Base-by-base conservation (phyloP, 192 early-diverging fungal species). In the Gaertneriomyces sp. region DNA sequence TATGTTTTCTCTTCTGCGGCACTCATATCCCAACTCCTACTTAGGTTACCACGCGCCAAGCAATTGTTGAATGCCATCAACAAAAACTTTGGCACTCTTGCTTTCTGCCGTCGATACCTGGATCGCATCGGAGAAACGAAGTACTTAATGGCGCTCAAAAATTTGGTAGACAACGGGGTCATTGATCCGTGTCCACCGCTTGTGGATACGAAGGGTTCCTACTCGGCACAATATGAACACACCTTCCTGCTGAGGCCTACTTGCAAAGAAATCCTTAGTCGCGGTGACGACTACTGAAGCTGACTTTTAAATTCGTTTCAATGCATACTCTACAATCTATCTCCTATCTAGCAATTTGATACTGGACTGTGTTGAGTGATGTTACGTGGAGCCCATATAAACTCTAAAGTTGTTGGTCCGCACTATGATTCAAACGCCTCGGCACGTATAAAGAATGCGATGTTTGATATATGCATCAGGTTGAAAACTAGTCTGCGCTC, bases 191-290 rank as follows among this genome's bases (percentile, higher is more conserved):
- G 96, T 67, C 96, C 94, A 53, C 96, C 96, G 49, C 77, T 99
- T 38, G 77, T 76, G 39, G 96, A 99, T 61, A 76, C 83, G 53
- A 79, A 83, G 67, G 95, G 96, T 5, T 87, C 77, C 57, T 98
- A 89, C 75, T 98, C 96, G 4, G 96, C 96, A 3, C 96, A 99
- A 79, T 95, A 84, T 69, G 96, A 99, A 72, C 96, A 99, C 72
- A 96, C 96, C 6, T 72, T 99, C 47, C 71, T 99, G 17, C 74
- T 99, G 56, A 81, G 90, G 53, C 95, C 95, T 1, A 94, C 88
- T 7, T 78, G 83, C 58, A 97, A 97, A 74, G 93, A 96, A 71
- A 88, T 95, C 7, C 63, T 90, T 45, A 79, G 75, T 52, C 81
- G 89, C 4, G 89, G 89, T 14, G 87, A 90, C 55, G 89, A 90